A percentile compares a stretch with the other conserved stretches of the same genome.
phyloP scores from a whole-genome alignment of 768 basidiomycete genomes.

The Tulasnella sp. region DNA sequence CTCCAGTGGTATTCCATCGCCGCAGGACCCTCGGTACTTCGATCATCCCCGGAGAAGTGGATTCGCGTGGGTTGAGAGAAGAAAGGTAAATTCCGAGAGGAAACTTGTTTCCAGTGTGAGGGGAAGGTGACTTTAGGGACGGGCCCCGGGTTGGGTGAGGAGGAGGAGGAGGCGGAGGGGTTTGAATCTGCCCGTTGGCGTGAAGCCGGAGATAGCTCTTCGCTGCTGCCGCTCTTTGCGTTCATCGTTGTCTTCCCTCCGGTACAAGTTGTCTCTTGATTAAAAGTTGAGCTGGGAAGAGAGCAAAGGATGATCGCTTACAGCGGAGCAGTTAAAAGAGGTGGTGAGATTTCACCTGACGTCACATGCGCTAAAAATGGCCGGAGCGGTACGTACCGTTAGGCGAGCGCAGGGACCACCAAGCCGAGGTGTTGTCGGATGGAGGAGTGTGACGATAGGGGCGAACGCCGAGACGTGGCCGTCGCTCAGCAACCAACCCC shows the following conservation, averaged over 20 bases:
- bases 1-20: constrained; percentile 18
- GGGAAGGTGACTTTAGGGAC: constrained; percentile 2
- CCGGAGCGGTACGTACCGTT: no score
- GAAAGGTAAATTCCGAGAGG: constrained; percentile 1
- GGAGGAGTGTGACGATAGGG: neutral
- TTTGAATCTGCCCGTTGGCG: neutral
- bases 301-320: no score
- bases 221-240: no score
- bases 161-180: no score
- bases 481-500: neutral
- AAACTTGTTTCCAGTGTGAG: neutral
- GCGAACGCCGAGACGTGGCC: neutral
- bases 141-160: neutral
- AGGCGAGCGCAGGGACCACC: neutral
- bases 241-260: no score
- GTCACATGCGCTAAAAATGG: no score
- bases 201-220: no score
- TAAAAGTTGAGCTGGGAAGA: no score
- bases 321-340: no score
- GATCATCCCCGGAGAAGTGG: neutral
- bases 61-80: constrained; percentile 22
- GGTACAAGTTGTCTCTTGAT: no score
- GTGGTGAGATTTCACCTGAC: no score
- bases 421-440: neutral
- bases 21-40: neutral